Percentiles rank a stretch among this genome's conserved stretches.
phyloP scores from a whole-genome alignment of 306 rosid species.

The Rosa rugosa region DNA sequence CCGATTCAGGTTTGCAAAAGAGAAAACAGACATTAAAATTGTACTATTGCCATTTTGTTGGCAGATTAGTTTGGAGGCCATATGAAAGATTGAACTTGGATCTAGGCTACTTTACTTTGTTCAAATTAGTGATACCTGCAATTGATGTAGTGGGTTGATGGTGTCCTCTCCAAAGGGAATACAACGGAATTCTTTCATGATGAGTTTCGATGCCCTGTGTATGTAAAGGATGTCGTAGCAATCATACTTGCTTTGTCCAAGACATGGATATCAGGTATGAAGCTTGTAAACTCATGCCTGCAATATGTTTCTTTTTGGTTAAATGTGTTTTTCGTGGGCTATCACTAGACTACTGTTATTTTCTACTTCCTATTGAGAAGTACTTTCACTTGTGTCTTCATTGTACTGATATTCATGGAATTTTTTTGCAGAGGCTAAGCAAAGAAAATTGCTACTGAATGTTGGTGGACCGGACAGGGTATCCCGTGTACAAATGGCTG shows the following conservation, averaged over 20 bases:
- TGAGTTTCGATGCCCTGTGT: slow-evolving; percentile 87
- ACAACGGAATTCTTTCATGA: slow-evolving; percentile 65
- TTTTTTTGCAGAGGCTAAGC: slow-evolving; percentile 54
- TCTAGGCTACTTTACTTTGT: slow-evolving; percentile 8
- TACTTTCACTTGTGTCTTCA: slow-evolving; percentile 22
- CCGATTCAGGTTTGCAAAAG: slow-evolving; percentile 69
- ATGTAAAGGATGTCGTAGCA: slow-evolving; percentile 74
- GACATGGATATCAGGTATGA: slow-evolving; percentile 72
- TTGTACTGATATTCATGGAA: slow-evolving; percentile 23
- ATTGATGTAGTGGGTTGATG: slow-evolving; percentile 81
- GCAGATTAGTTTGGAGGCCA: background rate
- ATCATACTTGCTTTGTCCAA: slow-evolving; percentile 56
- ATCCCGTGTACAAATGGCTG: slow-evolving; percentile 87
- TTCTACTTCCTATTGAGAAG: background rate
- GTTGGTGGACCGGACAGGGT: slow-evolving; percentile 86
- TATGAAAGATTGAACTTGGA: background rate
- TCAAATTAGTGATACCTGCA: slow-evolving; percentile 18
- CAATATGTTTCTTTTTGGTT: background rate
- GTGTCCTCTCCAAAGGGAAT: slow-evolving; percentile 65
- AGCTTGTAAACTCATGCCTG: slow-evolving; percentile 14
- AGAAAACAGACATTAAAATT: slow-evolving; percentile 4
- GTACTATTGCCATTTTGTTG: background rate
- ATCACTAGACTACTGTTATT: background rate
- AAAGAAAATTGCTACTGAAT: slow-evolving; percentile 66
- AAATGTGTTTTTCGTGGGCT: background rate